Evolutionary conservation across 75 land plant genomes (phyloP).

Genomic region (Pinus taeda): DNA sequence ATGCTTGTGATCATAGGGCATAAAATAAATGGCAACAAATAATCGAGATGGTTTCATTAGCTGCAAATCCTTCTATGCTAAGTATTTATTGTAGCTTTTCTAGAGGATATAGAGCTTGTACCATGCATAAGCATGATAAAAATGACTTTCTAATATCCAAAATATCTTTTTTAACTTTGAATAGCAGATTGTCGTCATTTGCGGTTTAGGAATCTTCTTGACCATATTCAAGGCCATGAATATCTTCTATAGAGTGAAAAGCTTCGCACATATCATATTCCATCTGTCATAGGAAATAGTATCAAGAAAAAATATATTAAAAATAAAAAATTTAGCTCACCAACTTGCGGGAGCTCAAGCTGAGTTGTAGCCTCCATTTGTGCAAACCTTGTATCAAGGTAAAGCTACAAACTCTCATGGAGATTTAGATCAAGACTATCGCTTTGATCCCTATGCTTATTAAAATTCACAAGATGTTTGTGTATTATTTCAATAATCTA

Average conservation of each 20-base stretch:
- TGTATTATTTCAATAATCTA: slow-evolving; percentile 89
- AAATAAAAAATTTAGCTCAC: not conserved
- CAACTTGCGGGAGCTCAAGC: slow-evolving; percentile 94
- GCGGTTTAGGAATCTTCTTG: slow-evolving; percentile 85
- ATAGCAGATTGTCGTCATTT: slow-evolving; percentile 86
- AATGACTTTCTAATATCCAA: slow-evolving; percentile 72
- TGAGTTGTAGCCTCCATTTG: slow-evolving; percentile 95
- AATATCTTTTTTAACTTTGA: slow-evolving; percentile 88
- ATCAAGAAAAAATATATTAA: not conserved
- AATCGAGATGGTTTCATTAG: no score
- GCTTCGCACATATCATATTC: slow-evolving; percentile 66
- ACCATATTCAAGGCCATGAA: slow-evolving; percentile 93
- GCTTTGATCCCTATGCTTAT: slow-evolving; percentile 91
- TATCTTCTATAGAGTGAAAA: slow-evolving; percentile 90
- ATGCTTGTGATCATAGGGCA: no score
- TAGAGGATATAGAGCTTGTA: no score
- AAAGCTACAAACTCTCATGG: slow-evolving; percentile 89
- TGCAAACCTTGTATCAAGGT: slow-evolving; percentile 87
- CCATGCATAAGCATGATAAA: slow-evolving; percentile 98
- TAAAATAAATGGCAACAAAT: no score
- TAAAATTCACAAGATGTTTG: slow-evolving; percentile 80
- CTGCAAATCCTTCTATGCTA: no score
- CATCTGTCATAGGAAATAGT: not conserved
- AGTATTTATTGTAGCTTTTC: no score
- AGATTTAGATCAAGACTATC: slow-evolving; percentile 86